Percentiles rank a stretch among this genome's conserved stretches.
Conservation (phyloP, 1,284 basidiomycete genomes). For the Tilletia walkeri region DNA sequence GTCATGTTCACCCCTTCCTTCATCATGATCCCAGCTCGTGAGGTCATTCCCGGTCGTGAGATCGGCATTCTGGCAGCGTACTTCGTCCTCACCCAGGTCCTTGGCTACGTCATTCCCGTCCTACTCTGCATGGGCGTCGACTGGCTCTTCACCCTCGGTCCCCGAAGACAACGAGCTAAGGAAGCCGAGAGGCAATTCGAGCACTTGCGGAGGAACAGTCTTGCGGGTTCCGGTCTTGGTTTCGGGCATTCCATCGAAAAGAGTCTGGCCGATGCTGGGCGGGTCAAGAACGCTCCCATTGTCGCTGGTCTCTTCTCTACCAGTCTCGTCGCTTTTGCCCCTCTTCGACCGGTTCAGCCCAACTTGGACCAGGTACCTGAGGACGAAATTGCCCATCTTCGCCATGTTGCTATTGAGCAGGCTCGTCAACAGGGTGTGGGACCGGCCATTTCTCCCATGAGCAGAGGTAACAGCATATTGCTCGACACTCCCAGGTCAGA, state of each 20-base stretch:
- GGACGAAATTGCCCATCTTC: constrained; percentile 31
- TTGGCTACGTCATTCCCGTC: constrained; percentile 38
- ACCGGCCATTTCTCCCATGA: constrained; percentile 3
- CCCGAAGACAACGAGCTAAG: not conserved
- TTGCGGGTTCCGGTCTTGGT: not conserved
- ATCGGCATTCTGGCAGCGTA: constrained; percentile 43
- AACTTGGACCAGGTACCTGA: constrained; percentile 5
- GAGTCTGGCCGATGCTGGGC: constrained; percentile 3
- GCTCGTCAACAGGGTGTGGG: constrained; percentile 42
- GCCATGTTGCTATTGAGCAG: constrained; percentile 37
- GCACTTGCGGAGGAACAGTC: not conserved
- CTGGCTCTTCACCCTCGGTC: constrained; percentile 20
- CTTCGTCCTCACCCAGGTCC: constrained; percentile 38
- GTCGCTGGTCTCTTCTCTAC: constrained; percentile 7
- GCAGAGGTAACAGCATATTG: not conserved
- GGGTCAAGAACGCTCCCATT: constrained; percentile 14
- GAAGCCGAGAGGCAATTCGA: constrained; percentile 15
- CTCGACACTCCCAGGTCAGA: constrained; percentile 8
- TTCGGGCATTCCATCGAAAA: constrained; percentile 12
- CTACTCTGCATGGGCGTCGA: constrained; percentile 23
- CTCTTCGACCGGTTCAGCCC: constrained; percentile 8
- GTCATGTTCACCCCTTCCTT: constrained; percentile 48
- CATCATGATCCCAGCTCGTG: constrained; percentile 45
- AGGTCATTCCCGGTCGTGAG: constrained; percentile 39
- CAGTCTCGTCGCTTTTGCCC: constrained; percentile 10